Percentiles rank a stretch among this genome's conserved stretches.
Conservation (phyloP, 2,329 filamentous ascomycete species). For the Colletotrichum sojae region DNA sequence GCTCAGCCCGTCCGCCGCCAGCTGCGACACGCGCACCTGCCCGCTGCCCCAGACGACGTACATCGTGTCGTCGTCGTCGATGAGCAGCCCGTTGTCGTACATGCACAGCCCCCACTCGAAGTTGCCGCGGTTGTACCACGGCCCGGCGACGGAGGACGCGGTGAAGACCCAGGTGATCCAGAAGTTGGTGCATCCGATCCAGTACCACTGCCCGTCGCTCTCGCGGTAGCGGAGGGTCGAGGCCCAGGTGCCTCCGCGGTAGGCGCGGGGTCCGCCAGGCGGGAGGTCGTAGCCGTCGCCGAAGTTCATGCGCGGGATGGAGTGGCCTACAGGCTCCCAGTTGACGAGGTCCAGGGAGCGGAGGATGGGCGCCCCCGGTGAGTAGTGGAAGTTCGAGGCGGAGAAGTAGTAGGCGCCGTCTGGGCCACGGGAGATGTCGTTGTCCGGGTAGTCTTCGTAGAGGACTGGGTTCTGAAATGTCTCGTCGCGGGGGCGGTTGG, state of each 20-base stretch:
- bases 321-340: slow-evolving; percentile 63
- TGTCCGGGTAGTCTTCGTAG: slow-evolving; percentile 69
- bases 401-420: slow-evolving; percentile 68
- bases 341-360: slow-evolving; percentile 69
- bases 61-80: slow-evolving; percentile 72
- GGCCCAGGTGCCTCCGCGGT: slow-evolving; percentile 70
- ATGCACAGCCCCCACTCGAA: slow-evolving; percentile 61
- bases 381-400: slow-evolving; percentile 70
- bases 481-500: slow-evolving; percentile 22
- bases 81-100: slow-evolving; percentile 70
- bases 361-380: slow-evolving; percentile 69
- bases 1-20: slow-evolving; percentile 62
- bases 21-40: slow-evolving; percentile 64
- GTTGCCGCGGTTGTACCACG: slow-evolving; percentile 57
- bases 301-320: slow-evolving; percentile 61
- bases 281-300: slow-evolving; percentile 63
- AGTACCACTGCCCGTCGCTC: slow-evolving; percentile 66
- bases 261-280: slow-evolving; percentile 56
- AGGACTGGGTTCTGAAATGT: slow-evolving; percentile 66
- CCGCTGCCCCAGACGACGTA: slow-evolving; percentile 69
- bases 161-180: slow-evolving; percentile 68
- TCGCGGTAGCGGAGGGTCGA: slow-evolving; percentile 66
- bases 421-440: slow-evolving; percentile 66
- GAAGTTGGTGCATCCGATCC: slow-evolving; percentile 69
- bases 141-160: slow-evolving; percentile 55